Evolutionary conservation across 2,329 filamentous ascomycete genomes (phyloP).

Genomic region (Hypoxylon sp.): DNA sequence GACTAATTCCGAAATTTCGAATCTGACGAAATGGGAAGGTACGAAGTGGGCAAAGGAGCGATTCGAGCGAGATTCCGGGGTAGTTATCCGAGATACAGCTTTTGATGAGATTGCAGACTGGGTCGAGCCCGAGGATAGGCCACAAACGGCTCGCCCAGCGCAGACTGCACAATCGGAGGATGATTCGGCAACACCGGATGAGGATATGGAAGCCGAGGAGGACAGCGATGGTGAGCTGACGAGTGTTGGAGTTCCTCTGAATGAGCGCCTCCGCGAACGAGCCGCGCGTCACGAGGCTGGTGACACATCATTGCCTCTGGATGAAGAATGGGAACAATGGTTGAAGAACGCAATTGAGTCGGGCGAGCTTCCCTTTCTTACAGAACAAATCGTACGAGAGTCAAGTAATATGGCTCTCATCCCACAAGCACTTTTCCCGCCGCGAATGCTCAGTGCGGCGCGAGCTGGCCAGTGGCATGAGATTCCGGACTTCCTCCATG

Average conservation of each 20-base stretch:
- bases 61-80: constrained; percentile 81
- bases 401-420: constrained; percentile 55
- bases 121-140: constrained; percentile 64
- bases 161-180: constrained; percentile 55
- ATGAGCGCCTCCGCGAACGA: constrained; percentile 75
- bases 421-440: constrained; percentile 62
- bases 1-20: constrained; percentile 78
- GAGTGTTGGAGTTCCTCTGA: constrained; percentile 74
- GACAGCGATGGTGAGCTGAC: constrained; percentile 67
- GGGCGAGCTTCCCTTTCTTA: constrained; percentile 67
- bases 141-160: constrained; percentile 40
- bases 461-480: constrained; percentile 70
- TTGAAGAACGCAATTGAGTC: constrained; percentile 78
- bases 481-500: constrained; percentile 70
- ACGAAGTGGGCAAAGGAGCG: constrained; percentile 87
- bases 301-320: constrained; percentile 70
- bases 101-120: constrained; percentile 77
- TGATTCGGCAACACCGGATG: constrained; percentile 60
- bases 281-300: constrained; percentile 75
- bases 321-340: constrained; percentile 83
- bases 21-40: constrained; percentile 85
- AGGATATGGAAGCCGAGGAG: constrained; percentile 66
- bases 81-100: constrained; percentile 79
- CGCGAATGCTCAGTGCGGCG: constrained; percentile 68
- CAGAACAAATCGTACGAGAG: constrained; percentile 60